Percentiles rank a stretch among this genome's conserved stretches.
Evolutionary conservation across 805 yeast species (phyloP).

Genomic region (Saturnispora sanitii): DNA sequence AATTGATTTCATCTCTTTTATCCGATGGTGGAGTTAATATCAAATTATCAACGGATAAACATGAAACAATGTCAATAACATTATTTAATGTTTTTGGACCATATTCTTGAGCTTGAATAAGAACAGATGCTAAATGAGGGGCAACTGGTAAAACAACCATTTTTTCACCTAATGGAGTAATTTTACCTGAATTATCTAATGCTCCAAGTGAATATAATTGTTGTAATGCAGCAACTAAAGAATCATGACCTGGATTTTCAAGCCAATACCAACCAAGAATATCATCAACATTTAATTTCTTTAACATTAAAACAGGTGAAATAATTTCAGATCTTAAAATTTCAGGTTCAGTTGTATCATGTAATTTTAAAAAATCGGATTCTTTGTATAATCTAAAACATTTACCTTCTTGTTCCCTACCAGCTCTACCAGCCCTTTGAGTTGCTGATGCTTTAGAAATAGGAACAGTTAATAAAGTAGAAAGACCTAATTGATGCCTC

Average conservation of each 20-base stretch:
- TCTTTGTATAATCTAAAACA: slow-evolving; percentile 84
- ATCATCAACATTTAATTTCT: slow-evolving; percentile 75
- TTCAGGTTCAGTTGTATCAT: slow-evolving; percentile 85
- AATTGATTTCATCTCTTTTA: slow-evolving; percentile 74
- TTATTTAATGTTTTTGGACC: slow-evolving; percentile 36
- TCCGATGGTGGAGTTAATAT: slow-evolving; percentile 73
- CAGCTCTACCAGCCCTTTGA: slow-evolving; percentile 98
- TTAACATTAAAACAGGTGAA: slow-evolving; percentile 74
- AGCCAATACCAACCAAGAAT: slow-evolving; percentile 86
- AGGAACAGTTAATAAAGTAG: slow-evolving; percentile 87
- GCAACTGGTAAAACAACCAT: slow-evolving; percentile 87
- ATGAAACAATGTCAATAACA: slow-evolving; percentile 83
- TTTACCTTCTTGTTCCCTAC: slow-evolving; percentile 98
- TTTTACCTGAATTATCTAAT: slow-evolving; percentile 59
- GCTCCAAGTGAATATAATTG: slow-evolving; percentile 76
- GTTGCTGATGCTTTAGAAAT: slow-evolving; percentile 90
- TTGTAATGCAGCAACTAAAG: slow-evolving; percentile 66
- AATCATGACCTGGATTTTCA: slow-evolving; percentile 75
- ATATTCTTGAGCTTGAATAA: slow-evolving; percentile 54
- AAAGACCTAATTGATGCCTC: slow-evolving; percentile 86
- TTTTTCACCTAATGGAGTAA: slow-evolving; percentile 70
- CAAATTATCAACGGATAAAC: slow-evolving; percentile 86
- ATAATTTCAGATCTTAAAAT: slow-evolving; percentile 79
- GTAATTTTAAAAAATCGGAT: slow-evolving; percentile 49
- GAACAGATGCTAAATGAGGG: slow-evolving; percentile 85